Base-by-base conservation (phyloP, 2,329 filamentous ascomycete genomes). In the Aspergillus transmontanensis region DNA sequence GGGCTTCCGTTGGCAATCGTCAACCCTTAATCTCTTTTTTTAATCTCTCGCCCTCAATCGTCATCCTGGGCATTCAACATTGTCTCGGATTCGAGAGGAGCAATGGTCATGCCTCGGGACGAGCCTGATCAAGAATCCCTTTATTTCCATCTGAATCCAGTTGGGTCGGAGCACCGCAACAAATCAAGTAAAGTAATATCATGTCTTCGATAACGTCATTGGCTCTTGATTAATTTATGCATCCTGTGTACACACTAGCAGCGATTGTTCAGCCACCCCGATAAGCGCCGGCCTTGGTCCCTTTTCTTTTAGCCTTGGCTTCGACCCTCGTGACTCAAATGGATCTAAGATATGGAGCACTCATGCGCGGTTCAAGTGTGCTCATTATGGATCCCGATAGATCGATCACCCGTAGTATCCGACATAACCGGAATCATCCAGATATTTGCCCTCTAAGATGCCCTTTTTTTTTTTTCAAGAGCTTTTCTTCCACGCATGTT, bases 401-500 rank as follows among this genome's bases (percentile, higher is more conserved):
- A 9, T n/a, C 23, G 23, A 32, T 32, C 48, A 21, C 21, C 45
- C 21, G 28, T 21, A 50, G 46, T 28, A 10, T 26, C 21, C 26
- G 46, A 50, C 46, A 50, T 50, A 30, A 30, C 26, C 43, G 9
- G 9, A 34, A 34, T n/a, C 19, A 21, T n/a, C 23, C 46, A 50
- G 26, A 16, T 26, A 28, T 30, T 4, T 7, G 9, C 16, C 28
- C 28, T 16, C 28, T n/a, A 16, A 21, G 19, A 19, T 11, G 45
- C 45, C 12, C 21, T 2, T 11, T n/a, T 61, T 23, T 6, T 34
- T 6, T 11, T 16, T 61, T 23, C 26, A 61, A 11, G 26, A 50
- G n/a, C 39, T 34, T 57, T 56, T 76, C 72, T 78, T 81, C 45
- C 67, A 71, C 53, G 75, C 73, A 65, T 74, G 75, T 69, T 79